Evolutionary conservation across 495 filamentous ascomycete species (phyloP).

Genomic region (Penicillium diatomitis): DNA sequence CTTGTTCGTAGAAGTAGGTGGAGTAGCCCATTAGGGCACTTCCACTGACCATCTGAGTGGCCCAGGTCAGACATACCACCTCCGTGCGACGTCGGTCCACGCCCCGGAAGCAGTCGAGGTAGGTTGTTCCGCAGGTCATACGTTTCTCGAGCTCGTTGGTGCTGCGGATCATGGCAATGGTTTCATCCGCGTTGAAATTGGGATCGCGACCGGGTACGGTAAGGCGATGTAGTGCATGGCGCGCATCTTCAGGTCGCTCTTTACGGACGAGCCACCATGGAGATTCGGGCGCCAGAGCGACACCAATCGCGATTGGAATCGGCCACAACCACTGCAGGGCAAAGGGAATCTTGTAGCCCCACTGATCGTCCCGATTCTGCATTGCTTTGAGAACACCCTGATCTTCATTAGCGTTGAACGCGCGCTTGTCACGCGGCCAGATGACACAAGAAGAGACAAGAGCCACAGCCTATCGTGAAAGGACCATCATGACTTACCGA

Average conservation of each 20-base stretch:
- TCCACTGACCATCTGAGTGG: conserved; percentile 13
- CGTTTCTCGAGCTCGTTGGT: conserved; percentile 65
- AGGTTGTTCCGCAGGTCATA: conserved; percentile 51
- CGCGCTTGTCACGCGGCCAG: background rate
- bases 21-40: conserved; percentile 34
- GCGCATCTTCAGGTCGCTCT: conserved; percentile 56
- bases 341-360: conserved; percentile 59
- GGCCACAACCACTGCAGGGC: conserved; percentile 80
- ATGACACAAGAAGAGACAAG: too few species aligned
- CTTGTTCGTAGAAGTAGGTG: conserved; percentile 57
- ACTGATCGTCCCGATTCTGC: conserved; percentile 40
- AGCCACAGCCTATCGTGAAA: too few species aligned
- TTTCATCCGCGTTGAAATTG: conserved; percentile 60
- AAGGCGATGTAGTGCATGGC: conserved; percentile 53
- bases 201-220: conserved; percentile 37
- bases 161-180: conserved; percentile 71
- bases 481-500: conserved; percentile 14
- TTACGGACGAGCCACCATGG: conserved; percentile 77
- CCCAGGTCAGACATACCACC: conserved; percentile 54
- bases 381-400: conserved; percentile 6
- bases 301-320: conserved; percentile 56
- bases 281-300: conserved; percentile 62
- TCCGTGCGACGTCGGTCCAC: conserved; percentile 63
- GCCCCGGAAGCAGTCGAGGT: conserved; percentile 65
- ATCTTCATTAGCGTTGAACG: background rate